These are phyloP conservation scores for Spathaspora girioi DNA, from an alignment of 805 yeast genomes.

Conservation along the genomic window DNA sequence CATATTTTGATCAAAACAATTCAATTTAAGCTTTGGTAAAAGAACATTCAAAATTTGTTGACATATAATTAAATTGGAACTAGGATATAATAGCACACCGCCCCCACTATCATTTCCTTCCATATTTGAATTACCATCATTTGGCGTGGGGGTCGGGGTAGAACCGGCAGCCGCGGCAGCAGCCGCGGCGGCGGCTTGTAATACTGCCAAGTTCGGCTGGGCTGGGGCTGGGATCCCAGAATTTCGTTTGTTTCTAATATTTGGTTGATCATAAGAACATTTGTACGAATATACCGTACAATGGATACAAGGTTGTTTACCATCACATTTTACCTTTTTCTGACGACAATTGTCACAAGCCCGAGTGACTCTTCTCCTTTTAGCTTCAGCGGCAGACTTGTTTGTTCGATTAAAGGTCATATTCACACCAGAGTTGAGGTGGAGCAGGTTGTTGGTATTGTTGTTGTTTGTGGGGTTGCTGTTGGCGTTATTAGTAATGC, in stretches of 20 bases:
- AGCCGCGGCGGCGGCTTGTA: conserved; percentile 8
- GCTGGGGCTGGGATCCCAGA: conserved; percentile 28
- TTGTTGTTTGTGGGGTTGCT: neutral
- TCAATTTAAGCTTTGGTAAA: conserved; percentile 32
- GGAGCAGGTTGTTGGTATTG: neutral
- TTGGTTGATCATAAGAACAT: conserved; percentile 82
- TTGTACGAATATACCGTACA: conserved; percentile 85
- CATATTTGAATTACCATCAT: neutral
- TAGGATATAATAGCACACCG: conserved; percentile 1
- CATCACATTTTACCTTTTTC: conserved; percentile 79
- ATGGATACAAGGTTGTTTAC: conserved; percentile 72
- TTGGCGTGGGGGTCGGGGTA: conserved; percentile 3
- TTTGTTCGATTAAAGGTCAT: neutral
- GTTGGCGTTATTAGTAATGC: no score
- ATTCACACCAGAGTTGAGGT: no score
- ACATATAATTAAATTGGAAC: conserved; percentile 21
- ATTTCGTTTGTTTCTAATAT: conserved; percentile 47
- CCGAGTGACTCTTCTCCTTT: conserved; percentile 62
- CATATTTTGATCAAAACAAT: conserved; percentile 29
- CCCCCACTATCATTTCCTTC: neutral
- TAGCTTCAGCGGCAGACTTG: conserved; percentile 19
- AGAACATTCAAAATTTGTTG: conserved; percentile 33
- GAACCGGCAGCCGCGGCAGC: conserved; percentile 6
- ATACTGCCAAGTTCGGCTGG: conserved; percentile 8
- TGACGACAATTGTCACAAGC: conserved; percentile 76